These are phyloP conservation scores for Firmiana major DNA, from an alignment of 345 rosid genomes.

Conservation along the genomic window DNA sequence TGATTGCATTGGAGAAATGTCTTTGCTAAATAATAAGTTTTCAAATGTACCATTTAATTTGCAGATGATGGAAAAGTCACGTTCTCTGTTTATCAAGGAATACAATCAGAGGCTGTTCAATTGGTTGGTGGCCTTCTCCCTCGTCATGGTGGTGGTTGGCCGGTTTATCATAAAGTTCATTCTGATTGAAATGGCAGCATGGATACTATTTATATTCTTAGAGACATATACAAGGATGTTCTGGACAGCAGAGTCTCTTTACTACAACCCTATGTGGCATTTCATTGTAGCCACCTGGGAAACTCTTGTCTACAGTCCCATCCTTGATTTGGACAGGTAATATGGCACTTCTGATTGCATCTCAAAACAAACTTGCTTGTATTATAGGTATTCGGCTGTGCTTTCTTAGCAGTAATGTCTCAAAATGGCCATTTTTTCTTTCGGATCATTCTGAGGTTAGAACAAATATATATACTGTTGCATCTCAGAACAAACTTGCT, in stretches of 20 bases:
- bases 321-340: conserved; percentile 97
- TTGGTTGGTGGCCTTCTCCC: conserved; percentile 95
- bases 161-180: conserved; percentile 87
- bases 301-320: conserved; percentile 82
- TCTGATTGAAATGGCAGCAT: conserved; percentile 86
- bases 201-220: conserved; percentile 91
- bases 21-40: background rate
- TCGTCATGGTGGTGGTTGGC: conserved; percentile 91
- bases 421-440: background rate
- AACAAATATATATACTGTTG: background rate
- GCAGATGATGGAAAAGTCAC: conserved; percentile 92
- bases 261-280: conserved; percentile 95
- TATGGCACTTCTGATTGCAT: background rate
- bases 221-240: conserved; percentile 96
- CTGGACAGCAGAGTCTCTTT: conserved; percentile 95
- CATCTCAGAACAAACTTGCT: too few relatives aligned
- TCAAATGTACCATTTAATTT: background rate
- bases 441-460: background rate
- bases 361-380: background rate
- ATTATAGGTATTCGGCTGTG: background rate
- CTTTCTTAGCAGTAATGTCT: background rate
- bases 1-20: background rate
- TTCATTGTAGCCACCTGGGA: conserved; percentile 88
- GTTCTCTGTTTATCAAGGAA: conserved; percentile 80
- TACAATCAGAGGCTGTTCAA: conserved; percentile 94